Evolutionary conservation across 2,329 filamentous ascomycete genomes (phyloP), one percentile per base, ranked within the genome.

Genomic region (Pyrenochaeta sp.): DNA sequence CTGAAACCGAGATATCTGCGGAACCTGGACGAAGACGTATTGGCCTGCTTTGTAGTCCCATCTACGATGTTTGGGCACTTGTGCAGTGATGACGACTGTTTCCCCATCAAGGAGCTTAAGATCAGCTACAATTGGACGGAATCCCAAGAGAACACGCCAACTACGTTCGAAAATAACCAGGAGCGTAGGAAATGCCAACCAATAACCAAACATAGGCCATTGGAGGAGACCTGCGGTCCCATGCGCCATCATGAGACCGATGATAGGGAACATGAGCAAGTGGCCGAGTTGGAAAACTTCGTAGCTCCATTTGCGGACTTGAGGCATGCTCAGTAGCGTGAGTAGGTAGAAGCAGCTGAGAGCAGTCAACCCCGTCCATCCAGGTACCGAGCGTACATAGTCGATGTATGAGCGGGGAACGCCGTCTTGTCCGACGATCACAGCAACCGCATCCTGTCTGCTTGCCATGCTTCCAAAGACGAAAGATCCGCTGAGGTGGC

Each of bases 251-350:
- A 86, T 78, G 0, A 87, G 73, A 0, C 81, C 84, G 28, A 87
- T 82, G 22, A 87, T 83, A 8, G 84, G 85, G 42, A 83, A 87
- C 83, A 87, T 86, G 37, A 87, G 79, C 6, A 87, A 59, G 61
- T 87, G 85, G 0, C 81, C 83, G 0, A 86, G 74, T 61, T 87
- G 85, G 59, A 88, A 88, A 22, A 86, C 64, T 61, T 88, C 83
- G 51, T 86, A 86, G 61, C 79, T 84, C 78, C 80, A 81, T 13
- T 75, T 80, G 0, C 85, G 78, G 0, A 87, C 76, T 30, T 76
- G 77, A 0, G 85, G 84, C 59, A 84, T 80, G 54, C 83, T 85
- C 34, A 85, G 67, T 0, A 81, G 55, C 0, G 79, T 79, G 0
- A 87, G 75, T 0, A 80, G 62, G 56, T 83, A 86, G 69, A 86